Evolutionary conservation across 345 rosid genomes (phyloP).

Genomic region (Combretum micranthum): DNA sequence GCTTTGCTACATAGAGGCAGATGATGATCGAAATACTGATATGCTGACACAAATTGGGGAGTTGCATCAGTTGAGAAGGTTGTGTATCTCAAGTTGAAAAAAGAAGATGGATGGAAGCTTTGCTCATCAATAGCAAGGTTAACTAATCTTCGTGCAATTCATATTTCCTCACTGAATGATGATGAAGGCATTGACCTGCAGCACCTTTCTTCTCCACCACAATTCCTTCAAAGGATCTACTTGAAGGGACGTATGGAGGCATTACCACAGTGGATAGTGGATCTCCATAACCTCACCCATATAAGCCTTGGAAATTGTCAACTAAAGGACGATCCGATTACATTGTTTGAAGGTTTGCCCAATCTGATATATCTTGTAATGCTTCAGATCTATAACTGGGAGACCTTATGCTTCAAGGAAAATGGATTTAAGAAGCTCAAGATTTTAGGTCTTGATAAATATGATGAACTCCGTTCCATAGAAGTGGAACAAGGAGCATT

Average conservation of each 20-base stretch:
- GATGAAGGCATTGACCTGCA: slow-evolving; percentile 14
- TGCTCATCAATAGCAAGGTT: slow-evolving; percentile 16
- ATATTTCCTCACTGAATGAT: slow-evolving; percentile 5
- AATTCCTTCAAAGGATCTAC: slow-evolving; percentile 16
- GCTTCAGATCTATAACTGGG: slow-evolving; percentile 12
- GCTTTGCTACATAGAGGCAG: slow-evolving; percentile 18
- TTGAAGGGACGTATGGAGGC: slow-evolving; percentile 14
- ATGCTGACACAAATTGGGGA: slow-evolving; percentile 5
- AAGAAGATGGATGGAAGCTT: slow-evolving; percentile 9
- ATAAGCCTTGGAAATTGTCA: slow-evolving; percentile 11
- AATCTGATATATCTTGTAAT: slow-evolving; percentile 17
- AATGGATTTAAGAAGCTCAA: slow-evolving; percentile 15
- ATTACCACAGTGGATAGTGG: slow-evolving; percentile 20
- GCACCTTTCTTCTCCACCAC: slow-evolving; percentile 17
- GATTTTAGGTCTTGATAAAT: slow-evolving; percentile 10
- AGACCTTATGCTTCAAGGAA: slow-evolving; percentile 4
- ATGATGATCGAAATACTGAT: background rate
- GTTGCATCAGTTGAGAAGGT: slow-evolving; percentile 12
- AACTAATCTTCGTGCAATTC: slow-evolving; percentile 9
- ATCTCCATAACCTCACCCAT: slow-evolving; percentile 14
- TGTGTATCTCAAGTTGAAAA: slow-evolving; percentile 14
- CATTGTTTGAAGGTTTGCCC: slow-evolving; percentile 14
- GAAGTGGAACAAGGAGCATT: slow-evolving; percentile 14
- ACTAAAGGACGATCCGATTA: slow-evolving; percentile 12
- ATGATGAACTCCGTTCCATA: slow-evolving; percentile 6